Conservation (phyloP, 1,284 basidiomycete genomes). For the Cutaneotrichosporon sp. region DNA sequence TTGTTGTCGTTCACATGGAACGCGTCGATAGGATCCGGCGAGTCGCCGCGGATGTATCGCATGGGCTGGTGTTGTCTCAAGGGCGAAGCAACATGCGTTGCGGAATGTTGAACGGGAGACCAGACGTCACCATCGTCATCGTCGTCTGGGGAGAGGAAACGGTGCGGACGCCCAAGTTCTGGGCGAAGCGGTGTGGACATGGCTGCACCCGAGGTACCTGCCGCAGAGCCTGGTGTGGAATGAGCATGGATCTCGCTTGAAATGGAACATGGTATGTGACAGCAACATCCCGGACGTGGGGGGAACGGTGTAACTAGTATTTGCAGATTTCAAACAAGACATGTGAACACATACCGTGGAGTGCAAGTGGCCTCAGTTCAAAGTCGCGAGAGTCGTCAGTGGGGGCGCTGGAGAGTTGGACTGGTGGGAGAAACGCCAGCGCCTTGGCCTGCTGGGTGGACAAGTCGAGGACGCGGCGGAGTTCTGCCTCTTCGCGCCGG, state of each 20-base stretch:
- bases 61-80: too few relatives aligned
- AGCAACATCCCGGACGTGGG: too few relatives aligned
- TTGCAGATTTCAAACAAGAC: not conserved
- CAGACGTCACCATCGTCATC: not conserved
- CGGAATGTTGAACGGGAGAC: not conserved
- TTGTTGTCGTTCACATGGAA: not conserved
- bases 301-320: not conserved
- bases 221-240: too few relatives aligned
- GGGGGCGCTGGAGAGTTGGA: constrained; percentile 20
- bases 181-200: not conserved
- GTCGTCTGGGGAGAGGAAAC: not conserved
- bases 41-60: not conserved
- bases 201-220: too few relatives aligned
- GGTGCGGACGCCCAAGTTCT: not conserved
- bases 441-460: constrained; percentile 34
- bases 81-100: not conserved
- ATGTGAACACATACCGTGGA: constrained; percentile 5
- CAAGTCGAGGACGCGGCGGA: constrained; percentile 32
- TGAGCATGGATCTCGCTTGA: too few relatives aligned
- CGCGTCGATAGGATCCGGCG: not conserved
- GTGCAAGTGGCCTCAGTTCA: constrained; percentile 29
- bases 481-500: constrained; percentile 40
- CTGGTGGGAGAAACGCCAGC: constrained; percentile 16
- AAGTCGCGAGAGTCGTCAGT: constrained; percentile 36
- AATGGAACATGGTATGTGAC: too few relatives aligned